These are phyloP conservation scores for Crotalaria pallida DNA, from an alignment of 306 rosid genomes.

Conservation along the genomic window DNA sequence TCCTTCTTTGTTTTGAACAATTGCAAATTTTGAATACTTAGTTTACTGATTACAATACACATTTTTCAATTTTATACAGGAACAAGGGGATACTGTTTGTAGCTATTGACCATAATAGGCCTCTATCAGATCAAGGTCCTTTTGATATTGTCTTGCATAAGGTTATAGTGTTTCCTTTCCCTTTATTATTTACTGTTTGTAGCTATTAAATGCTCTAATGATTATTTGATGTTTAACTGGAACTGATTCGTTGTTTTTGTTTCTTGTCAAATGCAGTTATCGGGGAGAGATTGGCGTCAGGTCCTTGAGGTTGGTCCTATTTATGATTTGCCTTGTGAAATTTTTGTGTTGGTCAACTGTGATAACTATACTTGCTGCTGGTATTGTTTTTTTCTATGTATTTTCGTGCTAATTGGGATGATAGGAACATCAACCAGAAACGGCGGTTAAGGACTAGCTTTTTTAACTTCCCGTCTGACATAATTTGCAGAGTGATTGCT, in stretches of 20 bases:
- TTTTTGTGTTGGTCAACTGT: constrained; percentile 6
- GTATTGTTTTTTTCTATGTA: background rate
- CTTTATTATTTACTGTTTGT: background rate
- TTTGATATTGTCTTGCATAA: constrained; percentile 84
- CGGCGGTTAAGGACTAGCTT: constrained; percentile 42
- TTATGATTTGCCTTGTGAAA: background rate
- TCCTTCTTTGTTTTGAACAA: background rate
- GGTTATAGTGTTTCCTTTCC: constrained; percentile 35
- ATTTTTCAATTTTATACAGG: constrained; percentile 39
- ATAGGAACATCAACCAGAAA: constrained; percentile 14
- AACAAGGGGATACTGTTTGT: constrained; percentile 78
- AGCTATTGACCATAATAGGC: constrained; percentile 65
- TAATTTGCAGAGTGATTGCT: constrained; percentile 59
- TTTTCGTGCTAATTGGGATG: constrained; percentile 25
- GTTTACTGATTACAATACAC: constrained; percentile 14
- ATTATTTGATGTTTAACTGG: constrained; percentile 5
- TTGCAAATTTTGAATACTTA: background rate
- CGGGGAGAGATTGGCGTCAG: constrained; percentile 89
- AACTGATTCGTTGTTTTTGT: constrained; percentile 10
- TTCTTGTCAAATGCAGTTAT: constrained; percentile 47
- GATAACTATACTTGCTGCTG: background rate
- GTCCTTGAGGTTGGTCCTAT: constrained; percentile 72
- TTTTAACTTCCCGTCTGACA: constrained; percentile 43
- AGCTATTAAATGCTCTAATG: background rate
- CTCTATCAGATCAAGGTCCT: constrained; percentile 87